phyloP scores from a whole-genome alignment of 768 basidiomycete genomes.

The Mycena vulgaris region DNA sequence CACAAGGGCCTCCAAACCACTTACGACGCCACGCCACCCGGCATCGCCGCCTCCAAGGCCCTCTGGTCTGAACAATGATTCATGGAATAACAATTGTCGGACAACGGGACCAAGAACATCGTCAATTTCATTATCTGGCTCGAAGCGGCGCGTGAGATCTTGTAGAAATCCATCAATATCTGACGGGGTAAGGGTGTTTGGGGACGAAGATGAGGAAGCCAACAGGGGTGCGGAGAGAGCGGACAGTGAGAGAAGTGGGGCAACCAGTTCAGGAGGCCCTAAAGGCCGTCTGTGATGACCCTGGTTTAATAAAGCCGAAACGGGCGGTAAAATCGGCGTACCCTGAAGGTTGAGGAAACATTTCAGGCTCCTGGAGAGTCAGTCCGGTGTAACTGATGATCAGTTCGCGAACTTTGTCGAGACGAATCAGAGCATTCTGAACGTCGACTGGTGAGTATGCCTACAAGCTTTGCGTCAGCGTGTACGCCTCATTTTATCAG shows the following conservation, averaged over 20 bases:
- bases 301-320: constrained; percentile 11
- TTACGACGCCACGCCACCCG: constrained; percentile 89
- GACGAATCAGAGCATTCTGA: constrained; percentile 70
- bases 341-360: constrained; percentile 93
- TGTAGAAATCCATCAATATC: constrained; percentile 87
- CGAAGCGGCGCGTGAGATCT: constrained; percentile 87
- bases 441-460: constrained; percentile 74
- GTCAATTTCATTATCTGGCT: constrained; percentile 84
- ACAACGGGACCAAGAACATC: constrained; percentile 86
- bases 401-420: constrained; percentile 86
- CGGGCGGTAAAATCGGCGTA: constrained; percentile 51
- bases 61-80: constrained; percentile 74
- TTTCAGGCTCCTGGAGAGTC: constrained; percentile 90
- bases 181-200: constrained; percentile 69
- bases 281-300: constrained; percentile 67
- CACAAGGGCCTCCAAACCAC: constrained; percentile 85
- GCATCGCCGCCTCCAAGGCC: constrained; percentile 82
- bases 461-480: constrained; percentile 47
- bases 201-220: constrained; percentile 60
- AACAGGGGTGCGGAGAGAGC: constrained; percentile 77
- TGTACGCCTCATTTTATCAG: neutral
- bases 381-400: constrained; percentile 92
- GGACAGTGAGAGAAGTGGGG: constrained; percentile 82
- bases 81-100: constrained; percentile 71
- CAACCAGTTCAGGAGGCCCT: constrained; percentile 87